Conservation (phyloP, 2,329 filamentous ascomycete species). For the Botrytis paeoniae region DNA sequence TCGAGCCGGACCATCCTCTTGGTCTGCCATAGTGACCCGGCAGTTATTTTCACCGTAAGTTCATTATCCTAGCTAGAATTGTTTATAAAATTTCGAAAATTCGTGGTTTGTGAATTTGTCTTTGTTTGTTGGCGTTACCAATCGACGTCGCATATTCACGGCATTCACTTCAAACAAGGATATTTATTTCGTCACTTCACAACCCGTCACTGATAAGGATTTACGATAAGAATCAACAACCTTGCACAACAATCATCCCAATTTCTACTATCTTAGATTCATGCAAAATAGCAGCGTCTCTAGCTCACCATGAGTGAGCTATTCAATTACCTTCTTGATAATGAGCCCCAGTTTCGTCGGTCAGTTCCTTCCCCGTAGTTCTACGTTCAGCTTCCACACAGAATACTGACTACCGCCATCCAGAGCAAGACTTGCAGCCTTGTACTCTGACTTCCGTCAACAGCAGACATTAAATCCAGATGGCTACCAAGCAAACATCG, state of each 20-base stretch:
- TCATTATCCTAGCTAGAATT: background rate
- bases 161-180: background rate
- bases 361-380: constrained; percentile 35
- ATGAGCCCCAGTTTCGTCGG: constrained; percentile 61
- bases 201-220: constrained; percentile 21
- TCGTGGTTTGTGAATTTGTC: background rate
- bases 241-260: constrained; percentile 8
- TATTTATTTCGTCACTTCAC: constrained; percentile 17
- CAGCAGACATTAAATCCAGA: constrained; percentile 78
- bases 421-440: constrained; percentile 74
- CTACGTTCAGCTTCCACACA: background rate
- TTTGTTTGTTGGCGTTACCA: background rate
- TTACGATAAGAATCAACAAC: constrained; percentile 22
- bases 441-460: constrained; percentile 81
- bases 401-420: constrained; percentile 15
- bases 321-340: constrained; percentile 60
- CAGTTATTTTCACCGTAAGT: background rate
- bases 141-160: constrained; percentile 7
- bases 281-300: constrained; percentile 13
- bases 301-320: constrained; percentile 58
- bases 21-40: constrained; percentile 35
- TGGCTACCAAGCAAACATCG: constrained; percentile 76
- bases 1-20: constrained; percentile 29
- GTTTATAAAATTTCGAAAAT: background rate
- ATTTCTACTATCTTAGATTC: background rate